Evolutionary conservation across 257 asterid species (phyloP), one percentile per base, ranked within the genome.

Genomic region (Leonotis leonurus): DNA sequence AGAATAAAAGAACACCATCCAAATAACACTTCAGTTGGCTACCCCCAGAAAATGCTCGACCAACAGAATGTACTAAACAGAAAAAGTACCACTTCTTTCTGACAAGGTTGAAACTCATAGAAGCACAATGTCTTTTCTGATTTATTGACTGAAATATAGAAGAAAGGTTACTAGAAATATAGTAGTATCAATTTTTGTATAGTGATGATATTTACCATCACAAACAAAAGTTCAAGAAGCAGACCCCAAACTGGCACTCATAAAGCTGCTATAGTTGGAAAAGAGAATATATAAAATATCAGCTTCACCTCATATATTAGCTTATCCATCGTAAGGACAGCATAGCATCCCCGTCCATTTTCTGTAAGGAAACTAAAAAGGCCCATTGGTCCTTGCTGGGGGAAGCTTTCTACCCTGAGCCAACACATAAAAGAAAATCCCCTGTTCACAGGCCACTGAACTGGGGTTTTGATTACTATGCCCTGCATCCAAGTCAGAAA

Each of bases 1-100:
- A 78, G 67, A 79, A 80, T 29, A 83, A 76, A 56, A 89, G 96
- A 82, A 76, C 83, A 57, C 99, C 99, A 57, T 93, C 97, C 81
- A 93, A 69, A 78, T 78, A 93, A 79, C 96, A 93, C 78, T 75
- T 93, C 60, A 93, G 78, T 78, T 83, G 97, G 83, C 97, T 93
- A 17, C 99, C 99, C 70, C 99, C 97, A 1, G 99, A 93, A 93
- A 93, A 93, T 75, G 97, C 76, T 80, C 99, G 80, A 72, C 99
- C 97, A 70, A 89, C 81, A 63, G 93, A 85, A 79, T 93, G 99
- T 44, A 89, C 95, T 75, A 93, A 63, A 77, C 90, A 81, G 78
- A 93, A 73, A 73, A 89, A 87, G 74, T 87, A 95, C 99, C 99
- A 93, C 80, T 85, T 87, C 80, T 80, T 89, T 70, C 77, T 74